Percentiles rank a stretch among this genome's conserved stretches.
phyloP scores from a whole-genome alignment of 148 eudicot species.

The Spergularia bocconei region DNA sequence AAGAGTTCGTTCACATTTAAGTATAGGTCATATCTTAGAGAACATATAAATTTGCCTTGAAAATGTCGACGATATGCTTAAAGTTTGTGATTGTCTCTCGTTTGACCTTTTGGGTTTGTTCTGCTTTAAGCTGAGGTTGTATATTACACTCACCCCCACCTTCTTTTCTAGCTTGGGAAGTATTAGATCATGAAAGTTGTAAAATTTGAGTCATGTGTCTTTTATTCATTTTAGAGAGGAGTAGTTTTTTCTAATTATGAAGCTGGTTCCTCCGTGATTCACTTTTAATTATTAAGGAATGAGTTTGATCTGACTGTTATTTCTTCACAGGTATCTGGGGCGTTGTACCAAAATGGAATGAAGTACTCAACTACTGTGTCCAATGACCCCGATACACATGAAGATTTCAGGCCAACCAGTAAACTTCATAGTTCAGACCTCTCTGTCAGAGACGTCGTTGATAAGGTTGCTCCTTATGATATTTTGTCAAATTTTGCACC shows the following conservation, averaged over 20 bases:
- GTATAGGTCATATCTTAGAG: neutral
- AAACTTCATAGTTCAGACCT: conserved; percentile 57
- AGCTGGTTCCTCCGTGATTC: neutral
- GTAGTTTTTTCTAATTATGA: neutral
- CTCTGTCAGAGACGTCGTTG: conserved; percentile 67
- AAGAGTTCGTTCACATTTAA: neutral
- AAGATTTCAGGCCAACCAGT: conserved; percentile 76
- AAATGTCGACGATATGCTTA: neutral
- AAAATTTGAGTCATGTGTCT: neutral
- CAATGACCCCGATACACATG: conserved; percentile 82
- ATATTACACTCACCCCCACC: neutral
- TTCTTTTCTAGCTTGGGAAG: neutral
- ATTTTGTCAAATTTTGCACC: neutral
- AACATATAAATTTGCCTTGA: neutral
- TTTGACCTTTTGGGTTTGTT: neutral
- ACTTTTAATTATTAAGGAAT: neutral
- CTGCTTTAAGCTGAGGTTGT: neutral
- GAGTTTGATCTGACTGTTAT: neutral
- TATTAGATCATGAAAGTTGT: neutral
- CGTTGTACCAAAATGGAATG: conserved; percentile 42
- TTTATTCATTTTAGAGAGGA: neutral
- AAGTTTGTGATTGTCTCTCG: neutral
- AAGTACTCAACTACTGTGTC: conserved; percentile 63
- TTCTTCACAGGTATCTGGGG: conserved; percentile 49
- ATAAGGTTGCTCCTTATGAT: conserved; percentile 49